phyloP scores from a whole-genome alignment of 495 filamentous ascomycete species.

The Patellaria atrata region DNA sequence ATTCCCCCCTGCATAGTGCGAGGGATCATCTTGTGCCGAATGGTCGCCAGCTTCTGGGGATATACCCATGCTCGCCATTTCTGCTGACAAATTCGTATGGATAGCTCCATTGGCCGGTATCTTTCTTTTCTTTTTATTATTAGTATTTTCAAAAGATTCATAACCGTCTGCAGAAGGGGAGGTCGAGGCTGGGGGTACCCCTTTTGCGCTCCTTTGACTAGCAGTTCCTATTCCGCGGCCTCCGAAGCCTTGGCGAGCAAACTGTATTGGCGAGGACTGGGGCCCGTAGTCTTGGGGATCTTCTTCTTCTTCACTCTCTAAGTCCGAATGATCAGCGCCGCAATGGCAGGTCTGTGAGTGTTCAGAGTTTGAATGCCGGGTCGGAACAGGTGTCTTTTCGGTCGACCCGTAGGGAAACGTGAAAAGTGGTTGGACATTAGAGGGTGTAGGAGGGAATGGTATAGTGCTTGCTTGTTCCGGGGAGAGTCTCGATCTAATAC shows the following conservation, averaged over 20 bases:
- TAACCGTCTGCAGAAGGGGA: slow-evolving; percentile 60
- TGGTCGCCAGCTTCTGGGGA: slow-evolving; percentile 31
- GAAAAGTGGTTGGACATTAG: slow-evolving; percentile 55
- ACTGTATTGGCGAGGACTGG: slow-evolving; percentile 20
- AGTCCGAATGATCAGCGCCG: slow-evolving; percentile 17
- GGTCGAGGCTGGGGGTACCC: slow-evolving; percentile 26
- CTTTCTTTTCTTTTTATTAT: slow-evolving; percentile 99
- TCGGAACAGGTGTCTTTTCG: slow-evolving; percentile 24
- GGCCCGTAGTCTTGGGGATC: slow-evolving; percentile 11
- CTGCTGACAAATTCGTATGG: slow-evolving; percentile 45
- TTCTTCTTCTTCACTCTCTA: slow-evolving; percentile 25
- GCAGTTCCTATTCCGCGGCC: slow-evolving; percentile 1
- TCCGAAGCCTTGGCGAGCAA: slow-evolving; percentile 7
- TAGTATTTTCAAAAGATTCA: slow-evolving; percentile 95
- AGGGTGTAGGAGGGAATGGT: slow-evolving; percentile 59
- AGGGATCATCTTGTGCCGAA: slow-evolving; percentile 30
- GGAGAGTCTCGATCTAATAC: slow-evolving; percentile 70
- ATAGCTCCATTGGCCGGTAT: slow-evolving; percentile 75
- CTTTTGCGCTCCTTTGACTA: slow-evolving; percentile 16
- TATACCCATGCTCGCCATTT: slow-evolving; percentile 48
- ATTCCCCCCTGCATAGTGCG: slow-evolving; percentile 29
- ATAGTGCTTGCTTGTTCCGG: slow-evolving; percentile 72
- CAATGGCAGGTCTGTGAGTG: slow-evolving; percentile 19
- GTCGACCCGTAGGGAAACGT: slow-evolving; percentile 49
- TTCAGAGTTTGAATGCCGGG: slow-evolving; percentile 22